Percentiles rank a stretch among this genome's conserved stretches.
Conservation (phyloP, 208 protist genomes). For the Crithidia acanthocephali region DNA sequence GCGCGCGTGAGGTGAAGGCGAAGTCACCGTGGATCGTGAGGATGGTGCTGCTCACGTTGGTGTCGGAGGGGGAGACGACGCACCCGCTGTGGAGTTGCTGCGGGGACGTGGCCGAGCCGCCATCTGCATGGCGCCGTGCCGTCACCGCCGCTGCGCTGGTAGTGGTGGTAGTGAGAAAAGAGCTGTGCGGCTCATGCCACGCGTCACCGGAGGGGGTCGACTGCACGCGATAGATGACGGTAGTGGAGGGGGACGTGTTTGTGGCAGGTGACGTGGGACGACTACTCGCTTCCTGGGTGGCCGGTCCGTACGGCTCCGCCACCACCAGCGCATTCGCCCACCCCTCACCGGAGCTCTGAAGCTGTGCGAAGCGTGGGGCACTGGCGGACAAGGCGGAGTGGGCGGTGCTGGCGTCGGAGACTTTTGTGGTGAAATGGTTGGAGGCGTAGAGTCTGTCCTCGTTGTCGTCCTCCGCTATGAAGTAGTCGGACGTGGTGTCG, state of each 20-base stretch:
- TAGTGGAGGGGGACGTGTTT: background rate
- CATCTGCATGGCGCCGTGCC: background rate
- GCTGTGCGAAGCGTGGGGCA: background rate
- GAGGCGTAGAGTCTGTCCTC: background rate
- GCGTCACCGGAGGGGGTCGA: background rate
- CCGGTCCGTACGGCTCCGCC: background rate
- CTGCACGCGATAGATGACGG: background rate
- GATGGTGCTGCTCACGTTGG: background rate
- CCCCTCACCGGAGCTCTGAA: background rate
- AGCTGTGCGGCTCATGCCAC: background rate
- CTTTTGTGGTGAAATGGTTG: background rate
- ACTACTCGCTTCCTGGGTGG: background rate
- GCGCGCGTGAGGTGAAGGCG: conserved; percentile 4
- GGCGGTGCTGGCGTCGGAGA: background rate
- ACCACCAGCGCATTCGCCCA: background rate
- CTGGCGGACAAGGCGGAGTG: background rate
- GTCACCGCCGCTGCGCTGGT: too few relatives aligned
- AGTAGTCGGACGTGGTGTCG: background rate
- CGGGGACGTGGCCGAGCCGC: background rate
- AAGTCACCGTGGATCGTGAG: conserved; percentile 18
- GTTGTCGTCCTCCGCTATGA: background rate
- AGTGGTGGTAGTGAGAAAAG: background rate
- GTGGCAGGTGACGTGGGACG: background rate
- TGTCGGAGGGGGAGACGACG: background rate
- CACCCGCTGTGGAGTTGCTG: background rate